Conservation (phyloP, 2,329 filamentous ascomycete species). For the Fusarium chuoi region DNA sequence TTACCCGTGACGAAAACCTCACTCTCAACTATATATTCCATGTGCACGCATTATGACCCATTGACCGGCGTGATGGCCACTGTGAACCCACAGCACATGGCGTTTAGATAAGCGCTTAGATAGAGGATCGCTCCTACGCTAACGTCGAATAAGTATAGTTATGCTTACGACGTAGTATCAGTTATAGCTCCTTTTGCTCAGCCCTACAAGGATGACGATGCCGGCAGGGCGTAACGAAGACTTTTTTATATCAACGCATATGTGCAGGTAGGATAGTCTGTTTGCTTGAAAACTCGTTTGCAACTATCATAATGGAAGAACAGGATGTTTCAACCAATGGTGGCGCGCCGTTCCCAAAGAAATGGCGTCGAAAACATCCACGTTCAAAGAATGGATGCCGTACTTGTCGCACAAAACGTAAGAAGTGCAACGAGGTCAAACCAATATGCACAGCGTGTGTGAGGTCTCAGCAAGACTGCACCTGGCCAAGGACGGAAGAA, state of each 20-base stretch:
- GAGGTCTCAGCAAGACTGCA: not conserved
- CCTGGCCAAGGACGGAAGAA: not conserved
- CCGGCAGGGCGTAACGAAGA: not conserved
- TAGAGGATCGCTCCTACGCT: not conserved
- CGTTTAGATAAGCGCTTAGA: not conserved
- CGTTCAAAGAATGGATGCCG: conserved; percentile 14
- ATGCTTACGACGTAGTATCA: not conserved
- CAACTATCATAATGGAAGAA: not conserved
- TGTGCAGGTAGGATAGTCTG: not conserved
- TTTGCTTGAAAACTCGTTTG: not conserved
- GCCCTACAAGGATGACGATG: not conserved
- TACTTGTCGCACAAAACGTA: conserved; percentile 6
- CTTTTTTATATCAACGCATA: not conserved
- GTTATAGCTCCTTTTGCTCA: not conserved
- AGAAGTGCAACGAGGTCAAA: conserved; percentile 9
- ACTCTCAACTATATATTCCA: not conserved
- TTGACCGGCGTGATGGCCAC: no score
- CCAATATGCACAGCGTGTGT: not conserved
- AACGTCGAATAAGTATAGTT: not conserved
- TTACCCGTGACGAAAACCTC: not conserved
- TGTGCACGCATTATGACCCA: not conserved
- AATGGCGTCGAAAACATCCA: conserved; percentile 14
- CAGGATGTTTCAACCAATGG: not conserved
- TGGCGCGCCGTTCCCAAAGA: conserved; percentile 5
- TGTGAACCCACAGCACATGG: not conserved